phyloP scores from a whole-genome alignment of 2,329 filamentous ascomycete species.

The Didymella keratinophila region DNA sequence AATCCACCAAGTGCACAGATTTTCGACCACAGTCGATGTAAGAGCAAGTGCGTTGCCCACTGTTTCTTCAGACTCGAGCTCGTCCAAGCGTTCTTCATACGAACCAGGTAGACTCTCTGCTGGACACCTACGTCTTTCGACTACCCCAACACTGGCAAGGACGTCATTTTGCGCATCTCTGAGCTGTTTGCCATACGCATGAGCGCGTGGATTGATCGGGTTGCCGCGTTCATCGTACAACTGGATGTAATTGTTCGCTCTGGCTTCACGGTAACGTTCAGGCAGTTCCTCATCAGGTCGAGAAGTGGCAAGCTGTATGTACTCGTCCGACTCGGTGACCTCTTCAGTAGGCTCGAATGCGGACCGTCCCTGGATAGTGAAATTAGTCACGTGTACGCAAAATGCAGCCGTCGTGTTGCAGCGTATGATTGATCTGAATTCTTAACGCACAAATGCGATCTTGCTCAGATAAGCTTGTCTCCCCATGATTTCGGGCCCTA shows the following conservation, averaged over 20 bases:
- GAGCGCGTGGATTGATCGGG: conserved; percentile 53
- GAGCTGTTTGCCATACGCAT: conserved; percentile 50
- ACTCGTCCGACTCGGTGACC: conserved; percentile 34
- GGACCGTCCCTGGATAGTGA: conserved; percentile 49
- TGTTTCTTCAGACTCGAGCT: conserved; percentile 43
- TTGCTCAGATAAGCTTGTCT: conserved; percentile 50
- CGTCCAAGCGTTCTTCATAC: conserved; percentile 38
- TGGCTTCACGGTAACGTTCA: conserved; percentile 31
- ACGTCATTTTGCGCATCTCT: conserved; percentile 59
- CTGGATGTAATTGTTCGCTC: conserved; percentile 45
- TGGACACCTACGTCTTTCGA: conserved; percentile 50
- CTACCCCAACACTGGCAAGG: conserved; percentile 57
- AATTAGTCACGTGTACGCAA: conserved; percentile 26
- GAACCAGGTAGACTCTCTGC: conserved; percentile 38
- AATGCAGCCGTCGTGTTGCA: background rate
- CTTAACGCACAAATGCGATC: conserved; percentile 45
- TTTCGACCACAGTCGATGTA: conserved; percentile 35
- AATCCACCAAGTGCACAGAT: conserved; percentile 48
- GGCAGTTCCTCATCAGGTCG: conserved; percentile 34
- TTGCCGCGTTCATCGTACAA: conserved; percentile 56
- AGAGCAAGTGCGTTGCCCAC: conserved; percentile 39
- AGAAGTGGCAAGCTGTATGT: conserved; percentile 38
- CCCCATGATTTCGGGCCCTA: conserved; percentile 35
- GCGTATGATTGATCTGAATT: background rate
- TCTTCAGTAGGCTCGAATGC: conserved; percentile 49